These are phyloP conservation scores for Chaetomium fimeti DNA, from an alignment of 495 filamentous ascomycete species.

Conservation along the genomic window DNA sequence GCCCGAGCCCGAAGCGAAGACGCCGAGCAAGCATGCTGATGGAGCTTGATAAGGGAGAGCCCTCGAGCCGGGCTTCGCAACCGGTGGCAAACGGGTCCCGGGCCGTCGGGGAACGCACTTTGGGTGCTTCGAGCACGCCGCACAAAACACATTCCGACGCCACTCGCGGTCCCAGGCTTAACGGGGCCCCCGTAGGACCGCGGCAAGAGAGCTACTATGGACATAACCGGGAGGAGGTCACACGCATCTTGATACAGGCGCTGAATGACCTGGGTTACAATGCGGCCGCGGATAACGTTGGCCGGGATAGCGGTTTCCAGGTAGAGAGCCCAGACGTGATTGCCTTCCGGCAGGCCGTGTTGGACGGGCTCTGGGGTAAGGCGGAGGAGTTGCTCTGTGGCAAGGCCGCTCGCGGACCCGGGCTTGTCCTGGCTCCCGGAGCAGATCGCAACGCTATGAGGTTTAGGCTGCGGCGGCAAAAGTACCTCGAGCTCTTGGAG, in stretches of 20 bases:
- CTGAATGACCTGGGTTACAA: constrained; percentile 84
- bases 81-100: constrained; percentile 43
- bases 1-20: constrained; percentile 27
- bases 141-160: constrained; percentile 33
- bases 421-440: constrained; percentile 48
- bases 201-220: constrained; percentile 54
- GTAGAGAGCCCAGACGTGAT: constrained; percentile 84
- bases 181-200: constrained; percentile 28
- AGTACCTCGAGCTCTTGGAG: constrained; percentile 90
- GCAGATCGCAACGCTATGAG: constrained; percentile 48
- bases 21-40: constrained; percentile 36
- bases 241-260: constrained; percentile 87
- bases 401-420: constrained; percentile 50
- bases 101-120: constrained; percentile 25
- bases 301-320: constrained; percentile 80
- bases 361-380: constrained; percentile 77
- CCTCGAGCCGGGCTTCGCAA: constrained; percentile 39
- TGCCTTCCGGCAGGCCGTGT: constrained; percentile 75
- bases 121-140: constrained; percentile 41
- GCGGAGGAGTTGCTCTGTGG: constrained; percentile 80
- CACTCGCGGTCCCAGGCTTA: constrained; percentile 44
- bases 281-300: constrained; percentile 67
- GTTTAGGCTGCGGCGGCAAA: constrained; percentile 87
- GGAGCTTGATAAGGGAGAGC: constrained; percentile 35
- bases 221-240: constrained; percentile 91